phyloP scores from a whole-genome alignment of 202 grass and related monocot genomes.

The Dendrocalamus latiflorus region DNA sequence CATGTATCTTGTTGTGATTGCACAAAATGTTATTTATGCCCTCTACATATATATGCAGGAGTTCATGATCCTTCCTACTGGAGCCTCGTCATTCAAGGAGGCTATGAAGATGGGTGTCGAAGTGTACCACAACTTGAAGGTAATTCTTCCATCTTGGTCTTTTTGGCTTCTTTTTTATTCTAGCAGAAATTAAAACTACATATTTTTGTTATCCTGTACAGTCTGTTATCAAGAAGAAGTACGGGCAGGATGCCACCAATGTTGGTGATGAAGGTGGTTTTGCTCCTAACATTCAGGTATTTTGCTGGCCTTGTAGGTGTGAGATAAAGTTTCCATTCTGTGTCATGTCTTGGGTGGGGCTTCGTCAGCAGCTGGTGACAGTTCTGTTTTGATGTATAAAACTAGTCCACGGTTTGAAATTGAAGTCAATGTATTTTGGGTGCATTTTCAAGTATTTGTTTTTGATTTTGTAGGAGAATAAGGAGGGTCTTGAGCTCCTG shows the following conservation, averaged over 20 bases:
- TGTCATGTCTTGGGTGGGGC: neutral
- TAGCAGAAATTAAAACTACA: neutral
- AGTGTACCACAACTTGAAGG: slow-evolving; percentile 95
- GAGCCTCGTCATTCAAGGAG: slow-evolving; percentile 84
- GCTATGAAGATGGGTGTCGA: slow-evolving; percentile 99
- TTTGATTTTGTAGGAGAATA: slow-evolving; percentile 63
- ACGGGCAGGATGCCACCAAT: slow-evolving; percentile 93
- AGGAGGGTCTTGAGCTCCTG: slow-evolving; percentile 94
- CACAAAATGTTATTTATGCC: neutral
- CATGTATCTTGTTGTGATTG: neutral
- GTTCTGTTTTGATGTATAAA: neutral
- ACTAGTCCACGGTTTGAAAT: neutral
- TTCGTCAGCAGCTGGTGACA: neutral
- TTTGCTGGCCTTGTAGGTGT: neutral
- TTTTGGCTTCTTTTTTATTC: neutral
- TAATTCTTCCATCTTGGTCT: neutral
- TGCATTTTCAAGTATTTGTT: neutral
- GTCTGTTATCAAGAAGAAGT: slow-evolving; percentile 99
- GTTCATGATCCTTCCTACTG: slow-evolving; percentile 96
- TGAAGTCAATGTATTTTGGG: neutral
- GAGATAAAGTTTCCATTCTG: neutral
- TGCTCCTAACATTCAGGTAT: slow-evolving; percentile 97
- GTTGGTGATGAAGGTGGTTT: slow-evolving; percentile 99
- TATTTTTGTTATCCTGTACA: slow-evolving; percentile 11
- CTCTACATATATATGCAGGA: slow-evolving; percentile 40